Conservation (phyloP, 345 rosid species). For the Trapa bicornis region DNA sequence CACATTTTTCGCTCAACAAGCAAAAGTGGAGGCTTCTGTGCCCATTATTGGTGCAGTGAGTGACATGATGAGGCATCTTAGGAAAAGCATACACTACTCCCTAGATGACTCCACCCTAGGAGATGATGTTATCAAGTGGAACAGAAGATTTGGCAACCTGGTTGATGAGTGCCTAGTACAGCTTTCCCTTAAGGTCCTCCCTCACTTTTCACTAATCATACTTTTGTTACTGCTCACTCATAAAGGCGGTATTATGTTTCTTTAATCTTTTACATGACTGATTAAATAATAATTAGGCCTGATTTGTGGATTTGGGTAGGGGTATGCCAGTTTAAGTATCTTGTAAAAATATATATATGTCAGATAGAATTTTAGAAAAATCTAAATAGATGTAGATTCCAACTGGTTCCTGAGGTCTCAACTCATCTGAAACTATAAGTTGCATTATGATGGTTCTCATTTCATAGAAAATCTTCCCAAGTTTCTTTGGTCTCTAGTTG, state of each 20-base stretch:
- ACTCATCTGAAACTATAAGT: not conserved
- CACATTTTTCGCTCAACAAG: constrained; percentile 52
- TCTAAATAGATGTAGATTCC: too few species aligned
- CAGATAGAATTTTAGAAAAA: too few species aligned
- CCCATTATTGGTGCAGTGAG: constrained; percentile 71
- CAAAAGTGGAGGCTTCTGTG: constrained; percentile 59
- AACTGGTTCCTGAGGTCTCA: not conserved
- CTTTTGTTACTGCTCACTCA: not conserved
- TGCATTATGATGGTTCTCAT: not conserved
- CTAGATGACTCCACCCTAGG: constrained; percentile 58
- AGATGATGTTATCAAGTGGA: constrained; percentile 45
- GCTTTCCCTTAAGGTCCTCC: constrained; percentile 48
- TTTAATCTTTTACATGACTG: not conserved
- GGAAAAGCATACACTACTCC: constrained; percentile 75
- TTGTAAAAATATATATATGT: too few species aligned
- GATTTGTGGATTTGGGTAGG: not conserved
- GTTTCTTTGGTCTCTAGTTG: not conserved
- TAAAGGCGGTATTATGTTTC: not conserved
- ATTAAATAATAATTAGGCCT: not conserved
- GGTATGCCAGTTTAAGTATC: too few species aligned
- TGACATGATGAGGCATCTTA: constrained; percentile 77
- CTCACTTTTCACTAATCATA: constrained; percentile 3
- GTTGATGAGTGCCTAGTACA: constrained; percentile 82
- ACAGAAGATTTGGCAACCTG: constrained; percentile 46
- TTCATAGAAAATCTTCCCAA: not conserved